Percentiles rank a stretch among this genome's conserved stretches.
Evolutionary conservation across 768 basidiomycete species (phyloP).

Genomic region (Leccinum boreale): DNA sequence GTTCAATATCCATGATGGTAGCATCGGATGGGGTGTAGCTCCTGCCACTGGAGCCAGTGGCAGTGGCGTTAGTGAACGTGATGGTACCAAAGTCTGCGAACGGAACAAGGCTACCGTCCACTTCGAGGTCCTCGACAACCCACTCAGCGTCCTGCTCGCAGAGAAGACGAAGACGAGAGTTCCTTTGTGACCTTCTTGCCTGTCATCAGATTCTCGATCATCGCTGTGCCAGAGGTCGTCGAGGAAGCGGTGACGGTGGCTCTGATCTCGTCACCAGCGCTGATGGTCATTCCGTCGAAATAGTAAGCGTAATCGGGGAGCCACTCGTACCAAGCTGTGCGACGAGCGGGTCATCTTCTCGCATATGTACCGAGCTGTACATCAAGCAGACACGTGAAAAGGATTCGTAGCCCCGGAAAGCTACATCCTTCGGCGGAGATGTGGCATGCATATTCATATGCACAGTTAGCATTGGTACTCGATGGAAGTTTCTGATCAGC

Average conservation of each 20-base stretch:
- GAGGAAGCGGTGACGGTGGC: background rate
- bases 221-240: background rate
- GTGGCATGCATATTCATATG: no score
- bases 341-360: background rate
- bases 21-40: background rate
- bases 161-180: background rate
- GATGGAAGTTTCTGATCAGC: no score
- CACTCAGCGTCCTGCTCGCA: background rate
- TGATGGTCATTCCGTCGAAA: background rate
- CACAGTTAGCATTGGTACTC: no score
- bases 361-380: no score
- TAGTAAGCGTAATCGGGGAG: background rate
- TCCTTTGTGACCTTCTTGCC: background rate
- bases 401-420: no score
- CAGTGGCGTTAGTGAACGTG: background rate
- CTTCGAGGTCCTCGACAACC: background rate
- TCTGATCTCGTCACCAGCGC: background rate
- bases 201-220: background rate
- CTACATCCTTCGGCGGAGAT: no score
- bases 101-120: background rate
- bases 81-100: background rate
- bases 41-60: background rate
- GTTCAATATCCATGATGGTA: no score
- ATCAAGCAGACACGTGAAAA: no score
- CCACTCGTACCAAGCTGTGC: background rate